Base-by-base conservation (phyloP, 1,139 yeast genomes). In the Kodamaea ohmeri region DNA sequence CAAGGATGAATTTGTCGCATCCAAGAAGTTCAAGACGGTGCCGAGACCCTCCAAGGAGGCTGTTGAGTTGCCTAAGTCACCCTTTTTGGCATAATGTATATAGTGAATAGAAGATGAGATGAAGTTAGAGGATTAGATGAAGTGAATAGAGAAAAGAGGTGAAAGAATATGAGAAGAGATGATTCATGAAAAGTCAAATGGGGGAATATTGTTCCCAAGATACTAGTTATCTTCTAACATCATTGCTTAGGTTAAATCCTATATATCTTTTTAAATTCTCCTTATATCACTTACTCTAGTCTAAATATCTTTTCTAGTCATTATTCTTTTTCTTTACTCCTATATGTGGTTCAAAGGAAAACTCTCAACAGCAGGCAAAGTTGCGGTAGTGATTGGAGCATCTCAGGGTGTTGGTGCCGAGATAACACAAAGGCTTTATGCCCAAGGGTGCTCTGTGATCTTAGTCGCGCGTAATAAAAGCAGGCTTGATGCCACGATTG, bases 331-430 rank as follows among this genome's bases (percentile, higher is more conserved):
- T 20, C 16, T 32, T 32, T 25, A 18, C 28, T 7, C 35, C 12
- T n/a, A n/a, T 25, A 36, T 36, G 38, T 29, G 37, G 37, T 36
- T 36, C 32, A 18, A 8, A 12, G 34, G 32, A 5, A 13, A 36
- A 16, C 29, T 36, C 21, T 14, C 29, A 3, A 12, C 20, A 13
- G 18, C 20, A 25, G 78, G 76, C 17, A 80, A 82, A 58, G 57
- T 77, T 1, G 90, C 86, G 2, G 72, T 92, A n/a, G 73, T 94
- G 14, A 77, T 96, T 0, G 99, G 99, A 1, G 98, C 92, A 0
- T 89, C 97, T 0, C 98, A 92, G 53, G 99, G 99, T 0, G 67
- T 92, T 1, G 98, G 99, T 0, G 80, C 80, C 2, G 85, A 86
- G 34, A 58, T 94, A 39, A 96, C 96, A 0, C 64, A 66, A 28